A percentile compares a stretch with the other conserved stretches of the same genome.
These are phyloP conservation scores for Ophiosphaerella herpotricha DNA, from an alignment of 2,329 filamentous ascomycete species.

Conservation along the genomic window DNA sequence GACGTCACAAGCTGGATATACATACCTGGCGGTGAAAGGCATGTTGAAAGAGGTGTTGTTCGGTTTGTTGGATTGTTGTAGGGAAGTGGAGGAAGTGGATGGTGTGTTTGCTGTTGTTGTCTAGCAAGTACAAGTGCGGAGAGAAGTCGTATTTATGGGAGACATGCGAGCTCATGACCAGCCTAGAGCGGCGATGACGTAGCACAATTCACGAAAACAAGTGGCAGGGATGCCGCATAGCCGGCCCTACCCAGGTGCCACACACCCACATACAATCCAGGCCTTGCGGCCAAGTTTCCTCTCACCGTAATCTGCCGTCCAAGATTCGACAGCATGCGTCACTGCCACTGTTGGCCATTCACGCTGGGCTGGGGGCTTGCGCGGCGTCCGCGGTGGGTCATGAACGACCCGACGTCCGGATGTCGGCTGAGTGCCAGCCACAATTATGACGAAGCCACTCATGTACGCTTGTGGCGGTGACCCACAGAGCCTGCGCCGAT, in stretches of 20 bases:
- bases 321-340: constrained; percentile 13
- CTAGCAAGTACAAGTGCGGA: constrained; percentile 11
- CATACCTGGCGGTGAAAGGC: constrained; percentile 65
- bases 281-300: constrained; percentile 9
- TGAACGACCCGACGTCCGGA: neutral
- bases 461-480: neutral
- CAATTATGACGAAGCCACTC: constrained; percentile 5
- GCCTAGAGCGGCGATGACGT: constrained; percentile 20
- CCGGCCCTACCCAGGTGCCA: constrained; percentile 15
- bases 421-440: neutral
- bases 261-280: constrained; percentile 5
- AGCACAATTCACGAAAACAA: constrained; percentile 7
- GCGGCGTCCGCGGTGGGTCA: neutral
- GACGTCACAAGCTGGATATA: neutral
- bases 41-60: constrained; percentile 49
- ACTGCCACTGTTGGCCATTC: neutral
- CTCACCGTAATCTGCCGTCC: constrained; percentile 4
- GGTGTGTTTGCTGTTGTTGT: constrained; percentile 10
- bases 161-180: constrained; percentile 25
- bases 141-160: constrained; percentile 31
- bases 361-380: constrained; percentile 2
- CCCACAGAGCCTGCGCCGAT: constrained; percentile 6
- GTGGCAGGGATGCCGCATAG: constrained; percentile 13
- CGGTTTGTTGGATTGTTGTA: neutral
- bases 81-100: constrained; percentile 1